Evolutionary conservation across 345 rosid species (phyloP).

Genomic region (Hevea brasiliensis): DNA sequence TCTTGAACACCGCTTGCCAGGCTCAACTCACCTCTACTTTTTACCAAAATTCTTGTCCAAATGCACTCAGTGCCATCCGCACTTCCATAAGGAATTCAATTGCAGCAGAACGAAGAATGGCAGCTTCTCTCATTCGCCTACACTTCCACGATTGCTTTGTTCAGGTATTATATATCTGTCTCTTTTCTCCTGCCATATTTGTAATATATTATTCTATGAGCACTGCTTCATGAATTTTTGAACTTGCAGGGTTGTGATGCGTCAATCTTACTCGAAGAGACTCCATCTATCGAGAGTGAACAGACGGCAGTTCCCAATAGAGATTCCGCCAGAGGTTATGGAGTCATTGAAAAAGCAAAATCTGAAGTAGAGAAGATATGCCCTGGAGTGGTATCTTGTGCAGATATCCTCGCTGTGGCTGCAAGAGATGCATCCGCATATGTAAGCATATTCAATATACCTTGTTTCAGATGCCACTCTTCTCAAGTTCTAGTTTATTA

Average conservation of each 20-base stretch:
- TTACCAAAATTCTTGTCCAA: conserved; percentile 16
- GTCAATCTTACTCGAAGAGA: not conserved
- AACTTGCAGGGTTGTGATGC: conserved; percentile 2
- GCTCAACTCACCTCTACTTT: conserved; percentile 8
- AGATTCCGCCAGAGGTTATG: conserved; percentile 27
- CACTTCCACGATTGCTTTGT: conserved; percentile 25
- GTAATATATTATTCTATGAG: not conserved
- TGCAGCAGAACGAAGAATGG: conserved; percentile 21
- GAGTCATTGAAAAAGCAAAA: conserved; percentile 18
- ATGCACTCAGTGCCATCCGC: conserved; percentile 12
- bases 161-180: conserved; percentile 5
- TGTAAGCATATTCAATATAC: not conserved
- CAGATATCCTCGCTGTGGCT: conserved; percentile 12
- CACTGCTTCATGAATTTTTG: not conserved
- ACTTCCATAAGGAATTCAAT: conserved; percentile 8
- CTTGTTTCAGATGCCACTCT: not conserved
- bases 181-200: no score
- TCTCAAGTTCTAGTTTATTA: no score
- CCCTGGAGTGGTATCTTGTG: conserved; percentile 18
- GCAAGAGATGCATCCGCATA: conserved; percentile 25
- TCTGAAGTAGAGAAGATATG: conserved; percentile 18
- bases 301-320: not conserved
- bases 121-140: conserved; percentile 22
- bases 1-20: not conserved
- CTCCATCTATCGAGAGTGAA: not conserved